Percentiles rank a stretch among this genome's conserved stretches.
Evolutionary conservation across 768 basidiomycete genomes (phyloP).

Genomic region (Mycena galopus): DNA sequence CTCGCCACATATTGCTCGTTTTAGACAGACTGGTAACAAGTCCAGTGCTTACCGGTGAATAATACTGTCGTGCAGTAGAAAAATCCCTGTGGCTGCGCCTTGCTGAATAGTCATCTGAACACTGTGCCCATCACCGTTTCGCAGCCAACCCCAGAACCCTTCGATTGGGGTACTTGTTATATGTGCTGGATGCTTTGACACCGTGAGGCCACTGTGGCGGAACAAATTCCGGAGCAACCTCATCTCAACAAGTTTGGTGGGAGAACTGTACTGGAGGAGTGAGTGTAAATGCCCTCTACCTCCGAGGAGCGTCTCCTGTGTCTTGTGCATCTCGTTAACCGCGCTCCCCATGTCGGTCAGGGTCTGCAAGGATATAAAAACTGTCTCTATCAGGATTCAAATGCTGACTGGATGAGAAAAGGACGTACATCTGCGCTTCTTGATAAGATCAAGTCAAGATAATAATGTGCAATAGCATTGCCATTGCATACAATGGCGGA

Average conservation of each 20-base stretch:
- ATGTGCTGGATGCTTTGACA: slow-evolving; percentile 12
- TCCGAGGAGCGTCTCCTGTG: not conserved
- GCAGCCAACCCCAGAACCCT: slow-evolving; percentile 8
- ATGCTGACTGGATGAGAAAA: not conserved
- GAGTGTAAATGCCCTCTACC: no score
- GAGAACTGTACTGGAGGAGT: no score
- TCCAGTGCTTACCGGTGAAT: no score
- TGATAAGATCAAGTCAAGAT: slow-evolving; percentile 9
- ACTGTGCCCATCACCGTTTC: not conserved
- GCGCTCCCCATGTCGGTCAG: not conserved
- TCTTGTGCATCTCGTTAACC: slow-evolving; percentile 7
- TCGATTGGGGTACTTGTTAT: not conserved
- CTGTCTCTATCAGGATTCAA: not conserved
- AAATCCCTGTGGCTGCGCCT: not conserved
- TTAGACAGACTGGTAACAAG: no score
- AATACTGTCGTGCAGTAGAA: not conserved
- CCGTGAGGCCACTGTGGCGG: not conserved
- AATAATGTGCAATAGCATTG: slow-evolving; percentile 10
- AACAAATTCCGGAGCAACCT: not conserved
- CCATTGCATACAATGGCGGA: not conserved
- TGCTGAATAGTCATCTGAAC: not conserved
- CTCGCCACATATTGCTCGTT: no score
- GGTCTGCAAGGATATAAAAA: not conserved
- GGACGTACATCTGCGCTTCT: not conserved
- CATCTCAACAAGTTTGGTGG: no score